phyloP scores from a whole-genome alignment of 78 protist genomes.

The Dictyostelium capitatum region DNA sequence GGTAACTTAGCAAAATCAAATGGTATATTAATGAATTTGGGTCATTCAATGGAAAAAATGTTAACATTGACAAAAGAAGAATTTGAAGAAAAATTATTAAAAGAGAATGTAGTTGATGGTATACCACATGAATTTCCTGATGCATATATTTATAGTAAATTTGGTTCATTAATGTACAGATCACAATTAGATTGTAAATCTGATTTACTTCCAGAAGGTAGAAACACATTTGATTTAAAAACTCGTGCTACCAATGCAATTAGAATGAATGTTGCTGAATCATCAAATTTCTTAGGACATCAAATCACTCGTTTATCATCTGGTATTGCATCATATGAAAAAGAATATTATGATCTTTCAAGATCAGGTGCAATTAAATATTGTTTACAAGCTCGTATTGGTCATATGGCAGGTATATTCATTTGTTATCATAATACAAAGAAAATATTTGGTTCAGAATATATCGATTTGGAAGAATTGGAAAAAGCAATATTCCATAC shows the following conservation, averaged over 20 bases:
- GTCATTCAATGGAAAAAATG: conserved; percentile 85
- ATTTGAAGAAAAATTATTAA: conserved; percentile 39
- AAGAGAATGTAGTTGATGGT: neutral
- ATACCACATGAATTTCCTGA: conserved; percentile 3
- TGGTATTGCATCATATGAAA: conserved; percentile 42
- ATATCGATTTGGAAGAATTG: conserved; percentile 48
- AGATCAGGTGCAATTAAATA: conserved; percentile 84
- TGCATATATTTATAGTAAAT: conserved; percentile 34
- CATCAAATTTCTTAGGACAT: neutral
- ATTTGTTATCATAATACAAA: conserved; percentile 88
- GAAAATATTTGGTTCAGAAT: conserved; percentile 87
- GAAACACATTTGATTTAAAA: conserved; percentile 86
- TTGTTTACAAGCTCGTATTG: conserved; percentile 78
- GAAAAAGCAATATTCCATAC: conserved; percentile 58
- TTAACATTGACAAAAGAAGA: conserved; percentile 65
- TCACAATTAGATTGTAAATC: conserved; percentile 86
- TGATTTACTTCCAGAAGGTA: conserved; percentile 18
- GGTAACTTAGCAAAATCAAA: neutral
- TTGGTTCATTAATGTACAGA: conserved; percentile 57
- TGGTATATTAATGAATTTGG: conserved; percentile 74
- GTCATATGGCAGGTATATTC: conserved; percentile 87
- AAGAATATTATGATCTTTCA: conserved; percentile 77
- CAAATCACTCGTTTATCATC: conserved; percentile 6
- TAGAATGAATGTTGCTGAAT: conserved; percentile 17
- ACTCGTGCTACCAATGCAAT: conserved; percentile 83